Base-by-base conservation (phyloP, 345 rosid genomes). In the Angophora floribunda region DNA sequence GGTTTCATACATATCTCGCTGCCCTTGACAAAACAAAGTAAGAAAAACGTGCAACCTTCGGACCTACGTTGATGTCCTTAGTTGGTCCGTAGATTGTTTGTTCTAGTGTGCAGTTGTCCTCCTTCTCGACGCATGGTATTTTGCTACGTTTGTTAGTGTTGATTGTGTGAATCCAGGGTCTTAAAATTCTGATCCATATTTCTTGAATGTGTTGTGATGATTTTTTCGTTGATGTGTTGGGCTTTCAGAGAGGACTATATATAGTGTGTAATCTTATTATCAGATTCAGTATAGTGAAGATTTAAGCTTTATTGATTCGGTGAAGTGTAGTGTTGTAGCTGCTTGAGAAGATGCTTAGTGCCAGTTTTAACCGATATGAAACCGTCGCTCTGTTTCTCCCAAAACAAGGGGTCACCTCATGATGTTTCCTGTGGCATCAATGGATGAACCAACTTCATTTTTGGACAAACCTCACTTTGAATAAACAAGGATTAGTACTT, bases 1-100 rank as follows among this genome's bases (percentile, higher is more conserved):
- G 97, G 99, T 11, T 97, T 97, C 90, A 96, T 97, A 87, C 99
- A 96, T 88, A 96, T 97, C 49, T 94, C 98, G 7, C 92, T 97
- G 90, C 99, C 99, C 24, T 86, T 93, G 94, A 87, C 95, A 52
- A 97, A 93, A 88, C 98, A 93, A 87, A 93, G 90, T 88, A 96
- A 96, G 98, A 97, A 95, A 90, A 95, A 94, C 41, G 84, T 87
- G 82, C 88, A 30, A 30, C 44, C 85, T 87, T 87, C 88, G 44
- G 88, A 67, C 50, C 8, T 49, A 51, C 41, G 53, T 19, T 49
- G 84, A 51, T 41, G 6, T 75, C 13, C 84, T 41, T 75, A 41
- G 49, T 41, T 75, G 84, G 49, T 41, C 84, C 84, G 9, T 41
- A 75, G 84, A 75, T 75, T 75, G 84, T 75, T 24, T 75, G 47